Evolutionary conservation across 148 eudicot genomes (phyloP), one percentile per base, ranked within the genome.

Genomic region (Cornus suecica): DNA sequence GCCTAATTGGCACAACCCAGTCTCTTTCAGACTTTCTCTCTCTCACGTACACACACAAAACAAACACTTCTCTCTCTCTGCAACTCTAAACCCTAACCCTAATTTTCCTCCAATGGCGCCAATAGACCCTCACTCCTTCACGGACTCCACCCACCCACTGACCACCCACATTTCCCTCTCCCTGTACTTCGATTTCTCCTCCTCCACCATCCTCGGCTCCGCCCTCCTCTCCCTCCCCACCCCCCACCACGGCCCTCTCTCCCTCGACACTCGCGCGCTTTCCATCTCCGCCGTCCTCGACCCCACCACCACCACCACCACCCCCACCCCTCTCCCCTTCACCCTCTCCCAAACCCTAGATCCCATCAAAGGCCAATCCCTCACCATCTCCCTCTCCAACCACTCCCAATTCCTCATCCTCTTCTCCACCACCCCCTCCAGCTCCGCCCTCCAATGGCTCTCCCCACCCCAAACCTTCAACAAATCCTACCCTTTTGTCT

Each of bases 381-480:
- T 83, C 66, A 72, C 79, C 6, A 20, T 88, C 24, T 54, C 71
- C 7, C 76, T 84, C 73, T 56, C 85, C 8, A 71, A 83, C 67
- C 77, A 84, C 74, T 82, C 91, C 67, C 60, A 72, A 24, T 8
- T 76, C 62, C 13, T 78, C 28, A 10, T 87, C 65, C 8, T 75
- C 10, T 77, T 80, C 67, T 22, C 83, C 45, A 80, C 86, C 6
- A 11, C 76, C 5, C 75, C 82, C 0, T 30, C 74, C 8, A 79
- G 87, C 26, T 91, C 99, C 0, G 99, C 99, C 5, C 89, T 95
- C 18, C 99, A 95, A 61, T 95, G 99, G 99, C 92, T 95, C 0
- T 31, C 86, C 0, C 97, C 97, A 1, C 87, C 91, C 0, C 99
- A 95, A 73, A 95, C 99, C 0, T 87, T 80, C n/a, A 88, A 85